Base-by-base conservation (phyloP, 805 yeast species). In the Sporopachydermia lactativora region DNA sequence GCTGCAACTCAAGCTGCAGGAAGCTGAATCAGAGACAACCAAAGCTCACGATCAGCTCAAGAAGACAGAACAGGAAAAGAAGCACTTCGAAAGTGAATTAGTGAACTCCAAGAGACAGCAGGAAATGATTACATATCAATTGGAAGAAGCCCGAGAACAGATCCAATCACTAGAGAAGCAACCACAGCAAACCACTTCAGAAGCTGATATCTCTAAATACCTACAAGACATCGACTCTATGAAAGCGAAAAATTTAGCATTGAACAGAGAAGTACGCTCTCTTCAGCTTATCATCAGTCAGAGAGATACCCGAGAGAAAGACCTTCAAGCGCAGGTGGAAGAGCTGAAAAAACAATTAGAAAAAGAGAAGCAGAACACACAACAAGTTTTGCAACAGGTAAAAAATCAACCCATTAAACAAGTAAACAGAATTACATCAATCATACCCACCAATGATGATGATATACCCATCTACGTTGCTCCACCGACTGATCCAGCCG, bases 401-500 rank as follows among this genome's bases (percentile, higher is more conserved):
- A n/a, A 18, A 40, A 15, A 15, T 15, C 4, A 19, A 42, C 15
- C 34, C 37, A 15, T 37, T 35, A 17, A 24, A n/a, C 31, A 24
- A 24, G n/a, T 24, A 24, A 24, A 24, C 31, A 24, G 31, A 24
- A 34, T 36, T 5, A 19, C n/a, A 17, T 31, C 35, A 3, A 15
- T 3, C 35, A 31, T 4, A 31, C 16, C 35, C 15, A 31, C 4
- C 4, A 15, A 35, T 5, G 43, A 42, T 15, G 18, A 15, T 14
- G 18, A 13, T 37, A 36, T 5, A 19, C 18, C 11, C 40, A 15
- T 15, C 6, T 14, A 15, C n/a, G 37, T 14, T 8, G 18, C 37
- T 35, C 37, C 31, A n/a, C 31, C 31, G n/a, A 24, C 31, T 11
- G 92, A 84, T 54, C 81, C 88, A 1, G 66, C 86, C 0, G 75